Base-by-base conservation (phyloP, 371 early-diverging fungal genomes). In the Circinella minor region DNA sequence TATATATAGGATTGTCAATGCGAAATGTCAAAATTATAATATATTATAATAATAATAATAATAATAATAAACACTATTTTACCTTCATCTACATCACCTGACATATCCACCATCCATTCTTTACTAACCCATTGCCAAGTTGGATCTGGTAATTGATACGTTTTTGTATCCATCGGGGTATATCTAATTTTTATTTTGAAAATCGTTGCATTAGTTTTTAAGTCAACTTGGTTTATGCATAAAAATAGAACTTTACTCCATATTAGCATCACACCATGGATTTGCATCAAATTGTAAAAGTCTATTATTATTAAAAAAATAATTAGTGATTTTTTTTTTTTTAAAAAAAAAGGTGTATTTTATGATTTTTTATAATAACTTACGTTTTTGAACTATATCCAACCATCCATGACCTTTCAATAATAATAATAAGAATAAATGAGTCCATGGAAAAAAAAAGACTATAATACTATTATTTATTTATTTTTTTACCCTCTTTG, bases 41-140 rank as follows among this genome's bases (percentile, higher is more conserved):
- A 43, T 43, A 11, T 11, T 43, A 11, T n/a, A 43, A 43, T 43
- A 43, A 3, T 27, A 1, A 43, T 43, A 9, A 43, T 43, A 43
- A 11, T 11, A 43, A 1, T 43, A 2, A 43, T 43, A 43, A n/a
- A n/a, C n/a, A n/a, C n/a, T n/a, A n/a, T n/a, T 43, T 55, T 78
- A 77, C 83, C 78, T 76, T 89, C 88, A 67, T 90, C 90, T 1
- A 90, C 88, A 72, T 90, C 89, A 4, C 79, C 86, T n/a, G 88
- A 84, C 90, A 90, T 88, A 70, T 90, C 89, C 18, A 88, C 86
- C 76, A 90, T 74, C 90, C 90, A 90, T 38, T 84, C 81, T 69
- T 84, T 83, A 66, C 80, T 82, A 11, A 74, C 87, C 90, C 90
- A 90, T 72, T 88, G 85, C 90, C 90, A 90, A 11, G 85, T 81